Evolutionary conservation across 495 filamentous ascomycete species (phyloP), one percentile per base, ranked within the genome.

Genomic region (Chaetomium tenue): DNA sequence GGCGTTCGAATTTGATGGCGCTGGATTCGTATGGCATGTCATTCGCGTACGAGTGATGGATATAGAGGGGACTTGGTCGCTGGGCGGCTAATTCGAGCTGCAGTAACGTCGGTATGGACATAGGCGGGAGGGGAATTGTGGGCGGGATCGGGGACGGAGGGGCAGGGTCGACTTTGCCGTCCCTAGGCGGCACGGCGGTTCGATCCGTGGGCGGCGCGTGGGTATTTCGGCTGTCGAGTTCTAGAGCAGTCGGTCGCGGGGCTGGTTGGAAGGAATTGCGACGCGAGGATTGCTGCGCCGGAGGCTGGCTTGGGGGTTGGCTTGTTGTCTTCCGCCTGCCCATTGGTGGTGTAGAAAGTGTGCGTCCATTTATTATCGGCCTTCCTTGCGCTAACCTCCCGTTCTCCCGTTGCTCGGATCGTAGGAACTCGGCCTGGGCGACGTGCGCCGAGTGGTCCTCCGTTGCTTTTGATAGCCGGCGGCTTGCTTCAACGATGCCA

Each of bases 21-120:
- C 91, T 92, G 22, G 94, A 97, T 76, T 99, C 94, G 75, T 97
- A 97, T 0, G 91, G 91, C 54, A 91, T 86, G 62, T 97, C 92
- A 52, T 65, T 69, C 54, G 80, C 83, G 26, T 87, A 82, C 2
- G 90, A 86, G 63, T 89, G 87, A 71, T 95, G 87, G 53, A 97
- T 95, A 69, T 96, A 97, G 59, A 96, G 76, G 2, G 92, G 91
- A 52, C 91, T 94, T 4, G 92, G 92, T 30, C 86, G 82, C 50
- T 90, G 84, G 2, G 89, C 90, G 1, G 92, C 88, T 26, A 97
- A 81, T 70, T 97, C 92, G 13, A 97, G 85, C 69, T 96, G 91
- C 15, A 97, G 81, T 69, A 94, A 89, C 3, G 91, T 94, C 5
- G 91, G 91, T 56, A 97, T 83, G 0, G 92, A 96, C 72, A 92